Evolutionary conservation across 129 eudicot genomes (phyloP).

Genomic region (Calendula officinalis): DNA sequence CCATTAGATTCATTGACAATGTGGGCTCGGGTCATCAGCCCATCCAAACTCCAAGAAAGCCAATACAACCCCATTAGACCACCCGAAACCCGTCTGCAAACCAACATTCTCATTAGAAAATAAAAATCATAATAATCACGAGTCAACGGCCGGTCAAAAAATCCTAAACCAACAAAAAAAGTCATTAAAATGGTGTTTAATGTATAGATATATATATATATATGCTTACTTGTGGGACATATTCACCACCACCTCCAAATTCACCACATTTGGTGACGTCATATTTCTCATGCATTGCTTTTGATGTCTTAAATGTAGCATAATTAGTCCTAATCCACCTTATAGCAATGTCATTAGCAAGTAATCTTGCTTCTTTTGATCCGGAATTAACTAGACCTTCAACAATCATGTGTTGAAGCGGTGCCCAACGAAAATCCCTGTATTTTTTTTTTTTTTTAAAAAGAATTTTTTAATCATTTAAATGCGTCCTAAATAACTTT

Average conservation of each 20-base stretch:
- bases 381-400: constrained; percentile 72
- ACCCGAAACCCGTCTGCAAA: constrained; percentile 93
- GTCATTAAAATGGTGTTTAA: not conserved
- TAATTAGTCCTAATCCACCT: constrained; percentile 86
- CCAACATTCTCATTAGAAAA: constrained; percentile 6
- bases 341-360: constrained; percentile 76
- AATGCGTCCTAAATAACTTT: not conserved
- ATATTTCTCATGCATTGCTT: constrained; percentile 87
- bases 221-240: constrained; percentile 78
- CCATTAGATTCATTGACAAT: constrained; percentile 36
- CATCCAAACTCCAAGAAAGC: constrained; percentile 98
- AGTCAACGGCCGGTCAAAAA: not conserved
- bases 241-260: constrained; percentile 93
- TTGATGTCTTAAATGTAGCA: constrained; percentile 48
- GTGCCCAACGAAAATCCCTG: constrained; percentile 99
- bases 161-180: not conserved
- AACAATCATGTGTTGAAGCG: constrained; percentile 83
- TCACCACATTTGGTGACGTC: constrained; percentile 78
- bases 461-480: not conserved
- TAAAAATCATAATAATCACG: no score
- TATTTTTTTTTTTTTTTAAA: no score
- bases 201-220: not conserved
- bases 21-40: constrained; percentile 63
- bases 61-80: constrained; percentile 96
- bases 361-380: constrained; percentile 43